Evolutionary conservation across 1,139 yeast species (phyloP).

Genomic region (Protomyces inouyei): DNA sequence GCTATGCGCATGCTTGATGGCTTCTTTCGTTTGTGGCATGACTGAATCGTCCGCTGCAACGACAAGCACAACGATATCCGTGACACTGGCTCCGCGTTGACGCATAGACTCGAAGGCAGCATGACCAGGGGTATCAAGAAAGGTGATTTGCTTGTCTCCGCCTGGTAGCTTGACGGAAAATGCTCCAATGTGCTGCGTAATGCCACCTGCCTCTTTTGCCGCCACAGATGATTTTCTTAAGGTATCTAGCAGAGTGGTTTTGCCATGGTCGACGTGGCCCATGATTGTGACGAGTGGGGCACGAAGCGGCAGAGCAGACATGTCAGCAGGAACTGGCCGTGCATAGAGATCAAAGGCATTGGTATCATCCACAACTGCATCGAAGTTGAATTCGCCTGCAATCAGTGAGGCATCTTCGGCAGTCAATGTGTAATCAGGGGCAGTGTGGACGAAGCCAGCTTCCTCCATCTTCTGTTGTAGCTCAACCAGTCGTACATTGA

Average conservation of each 20-base stretch:
- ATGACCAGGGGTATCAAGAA: constrained; percentile 97
- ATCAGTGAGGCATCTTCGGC: constrained; percentile 73
- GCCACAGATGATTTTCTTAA: constrained; percentile 80
- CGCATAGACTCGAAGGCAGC: constrained; percentile 96
- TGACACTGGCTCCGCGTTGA: constrained; percentile 89
- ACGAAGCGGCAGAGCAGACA: constrained; percentile 53
- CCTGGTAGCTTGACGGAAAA: constrained; percentile 76
- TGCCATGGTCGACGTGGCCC: constrained; percentile 99
- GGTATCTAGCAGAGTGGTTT: constrained; percentile 85
- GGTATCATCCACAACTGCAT: constrained; percentile 53
- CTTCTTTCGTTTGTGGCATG: constrained; percentile 96
- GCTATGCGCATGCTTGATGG: constrained; percentile 83
- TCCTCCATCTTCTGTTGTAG: constrained; percentile 56
- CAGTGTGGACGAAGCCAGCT: constrained; percentile 71
- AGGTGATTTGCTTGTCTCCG: constrained; percentile 65
- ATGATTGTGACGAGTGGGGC: constrained; percentile 95
- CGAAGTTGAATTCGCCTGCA: constrained; percentile 84
- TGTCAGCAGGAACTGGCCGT: constrained; percentile 41
- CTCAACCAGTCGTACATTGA: constrained; percentile 57
- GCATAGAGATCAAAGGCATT: constrained; percentile 61
- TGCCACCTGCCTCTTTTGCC: constrained; percentile 87
- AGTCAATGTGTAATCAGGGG: constrained; percentile 55
- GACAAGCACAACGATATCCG: constrained; percentile 86
- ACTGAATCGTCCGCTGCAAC: constrained; percentile 99
- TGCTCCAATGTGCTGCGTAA: constrained; percentile 97